Percentiles rank a stretch among this genome's conserved stretches.
Conservation (phyloP, 2,329 filamentous ascomycete species). For the Verticillium longisporum region DNA sequence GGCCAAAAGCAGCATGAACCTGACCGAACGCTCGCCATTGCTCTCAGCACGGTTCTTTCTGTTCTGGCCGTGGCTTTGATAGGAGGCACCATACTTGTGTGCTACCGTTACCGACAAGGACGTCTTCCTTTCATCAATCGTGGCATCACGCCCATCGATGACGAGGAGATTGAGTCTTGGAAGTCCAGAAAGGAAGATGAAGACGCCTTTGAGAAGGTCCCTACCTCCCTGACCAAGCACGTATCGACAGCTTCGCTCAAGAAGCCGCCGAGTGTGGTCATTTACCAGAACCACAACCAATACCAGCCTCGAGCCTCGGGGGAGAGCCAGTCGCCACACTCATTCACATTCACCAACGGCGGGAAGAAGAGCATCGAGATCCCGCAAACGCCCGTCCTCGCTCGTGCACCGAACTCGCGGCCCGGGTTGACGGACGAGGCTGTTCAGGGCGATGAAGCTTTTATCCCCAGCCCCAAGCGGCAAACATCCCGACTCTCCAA, state of each 20-base stretch:
- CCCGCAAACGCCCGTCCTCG: constrained; percentile 44
- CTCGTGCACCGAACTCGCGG: constrained; percentile 55
- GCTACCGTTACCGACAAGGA: constrained; percentile 29
- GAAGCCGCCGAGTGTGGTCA: constrained; percentile 46
- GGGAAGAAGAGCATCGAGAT: constrained; percentile 37
- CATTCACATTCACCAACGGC: constrained; percentile 6
- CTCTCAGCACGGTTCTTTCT: constrained; percentile 42
- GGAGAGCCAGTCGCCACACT: constrained; percentile 4
- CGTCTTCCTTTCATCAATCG: constrained; percentile 39
- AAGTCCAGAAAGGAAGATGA: constrained; percentile 29
- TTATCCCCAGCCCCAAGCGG: constrained; percentile 44
- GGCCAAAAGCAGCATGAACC: constrained; percentile 10
- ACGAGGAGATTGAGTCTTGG: constrained; percentile 62
- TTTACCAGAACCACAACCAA: constrained; percentile 34
- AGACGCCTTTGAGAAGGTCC: constrained; percentile 13
- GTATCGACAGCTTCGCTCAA: constrained; percentile 26
- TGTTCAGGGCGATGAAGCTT: constrained; percentile 54
- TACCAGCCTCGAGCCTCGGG: constrained; percentile 6
- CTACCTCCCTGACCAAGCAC: constrained; percentile 20
- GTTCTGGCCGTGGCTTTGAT: constrained; percentile 34
- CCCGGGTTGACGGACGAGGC: constrained; percentile 55
- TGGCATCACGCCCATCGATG: constrained; percentile 54
- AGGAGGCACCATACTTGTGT: constrained; percentile 26
- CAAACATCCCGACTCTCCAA: constrained; percentile 49
- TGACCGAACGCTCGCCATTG: constrained; percentile 39